Evolutionary conservation across 305 asterid species (phyloP).

Genomic region (Rubia tinctorum): DNA sequence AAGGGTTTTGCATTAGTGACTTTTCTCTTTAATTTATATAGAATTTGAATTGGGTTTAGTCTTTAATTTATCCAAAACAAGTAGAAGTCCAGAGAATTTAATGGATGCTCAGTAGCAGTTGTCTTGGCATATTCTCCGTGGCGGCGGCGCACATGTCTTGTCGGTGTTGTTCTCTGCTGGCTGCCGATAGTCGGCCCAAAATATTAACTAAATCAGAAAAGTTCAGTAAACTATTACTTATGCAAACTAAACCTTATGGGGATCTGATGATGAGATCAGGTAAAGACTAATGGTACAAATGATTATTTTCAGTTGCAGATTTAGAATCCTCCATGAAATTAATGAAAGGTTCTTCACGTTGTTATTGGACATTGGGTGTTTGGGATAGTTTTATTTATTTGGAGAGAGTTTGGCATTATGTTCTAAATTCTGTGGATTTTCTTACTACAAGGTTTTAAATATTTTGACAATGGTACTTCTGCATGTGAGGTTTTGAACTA

Average conservation of each 20-base stretch:
- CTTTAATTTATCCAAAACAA: too few species aligned
- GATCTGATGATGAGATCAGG: not conserved
- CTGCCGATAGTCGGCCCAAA: not conserved
- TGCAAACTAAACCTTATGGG: not conserved
- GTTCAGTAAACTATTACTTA: not conserved
- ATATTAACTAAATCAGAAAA: not conserved
- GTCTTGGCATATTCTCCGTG: not conserved
- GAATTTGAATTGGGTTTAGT: too few species aligned
- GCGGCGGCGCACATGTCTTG: slow-evolving; percentile 17
- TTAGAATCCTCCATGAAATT: too few species aligned
- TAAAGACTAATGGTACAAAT: not conserved
- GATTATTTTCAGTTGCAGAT: not conserved
- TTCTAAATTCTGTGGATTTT: slow-evolving; percentile 16
- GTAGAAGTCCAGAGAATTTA: not conserved
- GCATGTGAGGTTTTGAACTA: slow-evolving; percentile 15
- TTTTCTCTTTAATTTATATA: too few species aligned
- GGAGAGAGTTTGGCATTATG: slow-evolving; percentile 17
- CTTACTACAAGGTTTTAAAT: not conserved
- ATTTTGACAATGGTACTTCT: not conserved
- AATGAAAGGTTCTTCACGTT: too few species aligned
- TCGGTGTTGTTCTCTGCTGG: slow-evolving; percentile 2
- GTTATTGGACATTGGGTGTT: not conserved
- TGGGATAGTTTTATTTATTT: not conserved
- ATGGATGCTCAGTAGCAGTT: slow-evolving; percentile 5
- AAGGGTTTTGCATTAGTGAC: too few species aligned